Evolutionary conservation across 1,284 basidiomycete genomes (phyloP), one percentile per base, ranked within the genome.

Genomic region (Amylostereum chailletii): DNA sequence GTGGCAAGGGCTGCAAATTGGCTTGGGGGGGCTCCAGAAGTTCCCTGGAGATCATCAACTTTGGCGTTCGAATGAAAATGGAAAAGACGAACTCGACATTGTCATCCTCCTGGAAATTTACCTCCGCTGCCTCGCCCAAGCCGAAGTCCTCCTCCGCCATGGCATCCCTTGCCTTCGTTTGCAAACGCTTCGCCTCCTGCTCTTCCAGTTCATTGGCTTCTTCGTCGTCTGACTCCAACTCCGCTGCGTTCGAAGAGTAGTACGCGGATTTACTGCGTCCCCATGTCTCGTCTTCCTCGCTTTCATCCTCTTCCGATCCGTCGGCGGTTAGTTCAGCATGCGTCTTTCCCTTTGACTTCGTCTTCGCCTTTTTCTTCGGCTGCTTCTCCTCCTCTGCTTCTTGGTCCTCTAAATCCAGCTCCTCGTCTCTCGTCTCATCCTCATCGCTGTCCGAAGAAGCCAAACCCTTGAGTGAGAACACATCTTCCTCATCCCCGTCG

Each of bases 71-170:
- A 29, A n/a, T 2, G 42, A 48, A 31, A 5, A 48, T 26, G 38
- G 51, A 50, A 42, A 9, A 49, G 5, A 71, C 72, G 49, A 63
- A 84, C 82, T 70, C 71, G 33, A 55, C 42, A 43, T 19, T 52
- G 43, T 65, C 64, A 7, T 62, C 62, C 11, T 63, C 58, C 30
- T 65, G 63, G 19, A 55, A 52, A 11, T 68, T 65, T 31, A 65
- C 64, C 49, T 81, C 76, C 32, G 74, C 65, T 40, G 71, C 63
- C 61, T 90, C 89, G 34, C 76, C 81, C 43, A 96, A 70, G 2
- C 94, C 94, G 64, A 92, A 97, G 65, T 97, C 93, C 6, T 78
- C 81, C 47, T 90, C 88, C 1, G 61, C 68, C 75, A 96, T 76
- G 4, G 68, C 75, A 56, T 90, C 85, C 26, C 88, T 74, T 37